phyloP scores from a whole-genome alignment of 208 protist genomes.

The Crithidia sp. region DNA sequence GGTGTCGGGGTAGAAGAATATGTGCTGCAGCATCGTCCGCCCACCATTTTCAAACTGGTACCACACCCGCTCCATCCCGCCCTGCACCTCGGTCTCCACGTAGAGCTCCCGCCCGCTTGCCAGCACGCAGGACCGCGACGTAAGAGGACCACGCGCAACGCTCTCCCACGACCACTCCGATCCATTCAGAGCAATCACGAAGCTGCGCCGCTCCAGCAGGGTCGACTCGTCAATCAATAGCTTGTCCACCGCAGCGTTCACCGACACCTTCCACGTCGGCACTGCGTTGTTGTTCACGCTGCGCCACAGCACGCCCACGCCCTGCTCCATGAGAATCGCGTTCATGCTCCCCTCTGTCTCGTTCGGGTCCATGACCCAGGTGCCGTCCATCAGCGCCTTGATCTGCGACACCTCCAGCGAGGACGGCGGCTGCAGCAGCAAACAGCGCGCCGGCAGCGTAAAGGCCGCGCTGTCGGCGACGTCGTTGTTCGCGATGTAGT shows the following conservation, averaged over 20 bases:
- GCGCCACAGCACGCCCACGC: slow-evolving; percentile 53
- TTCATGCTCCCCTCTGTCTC: slow-evolving; percentile 42
- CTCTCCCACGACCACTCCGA: slow-evolving; percentile 39
- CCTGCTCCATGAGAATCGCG: slow-evolving; percentile 47
- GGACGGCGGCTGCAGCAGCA: slow-evolving; percentile 29
- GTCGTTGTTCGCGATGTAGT: slow-evolving; percentile 20
- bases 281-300: slow-evolving; percentile 42
- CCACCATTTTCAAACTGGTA: slow-evolving; percentile 43
- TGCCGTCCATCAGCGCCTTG: slow-evolving; percentile 48
- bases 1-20: slow-evolving; percentile 31
- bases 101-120: slow-evolving; percentile 43
- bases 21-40: slow-evolving; percentile 44
- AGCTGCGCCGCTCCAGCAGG: slow-evolving; percentile 27
- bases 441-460: slow-evolving; percentile 21
- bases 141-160: slow-evolving; percentile 36
- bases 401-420: slow-evolving; percentile 51
- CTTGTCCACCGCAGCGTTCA: slow-evolving; percentile 31
- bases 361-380: slow-evolving; percentile 48
- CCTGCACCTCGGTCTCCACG: slow-evolving; percentile 40
- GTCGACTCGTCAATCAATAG: slow-evolving; percentile 30
- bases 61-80: slow-evolving; percentile 55
- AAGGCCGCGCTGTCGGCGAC: slow-evolving; percentile 21
- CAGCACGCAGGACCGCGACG: slow-evolving; percentile 51
- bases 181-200: slow-evolving; percentile 34
- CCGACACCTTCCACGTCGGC: slow-evolving; percentile 31